Percentiles rank a stretch among this genome's conserved stretches.
These are phyloP conservation scores for Chaetomiaceae sp. DNA, from an alignment of 2,329 filamentous ascomycete genomes.

Conservation along the genomic window DNA sequence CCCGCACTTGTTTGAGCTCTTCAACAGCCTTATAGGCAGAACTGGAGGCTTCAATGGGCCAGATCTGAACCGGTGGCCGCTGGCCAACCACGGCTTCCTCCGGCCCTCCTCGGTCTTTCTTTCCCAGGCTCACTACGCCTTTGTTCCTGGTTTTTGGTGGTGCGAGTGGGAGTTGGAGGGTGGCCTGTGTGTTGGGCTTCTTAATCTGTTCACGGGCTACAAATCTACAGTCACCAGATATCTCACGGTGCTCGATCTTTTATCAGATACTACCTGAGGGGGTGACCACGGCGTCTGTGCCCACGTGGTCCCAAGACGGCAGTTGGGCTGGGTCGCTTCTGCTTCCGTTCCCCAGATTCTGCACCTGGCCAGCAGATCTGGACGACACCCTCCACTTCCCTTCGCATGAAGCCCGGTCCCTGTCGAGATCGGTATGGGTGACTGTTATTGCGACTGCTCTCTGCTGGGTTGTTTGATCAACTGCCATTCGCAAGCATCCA, in stretches of 20 bases:
- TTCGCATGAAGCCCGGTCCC: slow-evolving; percentile 19
- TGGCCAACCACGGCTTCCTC: slow-evolving; percentile 13
- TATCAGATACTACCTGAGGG: background rate
- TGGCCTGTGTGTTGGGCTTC: background rate
- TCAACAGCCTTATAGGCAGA: slow-evolving; percentile 9
- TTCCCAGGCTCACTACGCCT: background rate
- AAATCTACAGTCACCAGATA: background rate
- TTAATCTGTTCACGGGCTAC: slow-evolving; percentile 15
- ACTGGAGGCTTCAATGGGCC: background rate
- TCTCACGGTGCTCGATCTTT: slow-evolving; percentile 5
- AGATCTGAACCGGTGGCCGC: background rate
- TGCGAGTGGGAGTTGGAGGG: background rate
- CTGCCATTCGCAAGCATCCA: slow-evolving; percentile 11
- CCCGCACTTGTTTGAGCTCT: slow-evolving; percentile 13
- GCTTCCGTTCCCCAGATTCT: slow-evolving; percentile 23
- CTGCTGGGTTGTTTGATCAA: slow-evolving; percentile 23
- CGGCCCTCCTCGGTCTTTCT: slow-evolving; percentile 3
- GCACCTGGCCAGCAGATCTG: slow-evolving; percentile 11
- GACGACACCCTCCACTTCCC: background rate
- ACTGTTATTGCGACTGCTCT: too few species aligned
- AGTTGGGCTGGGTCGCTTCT: background rate
- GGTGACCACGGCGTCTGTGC: background rate
- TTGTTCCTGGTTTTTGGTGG: background rate
- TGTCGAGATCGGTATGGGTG: slow-evolving; percentile 14
- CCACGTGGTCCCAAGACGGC: background rate